phyloP scores from a whole-genome alignment of 2,329 filamentous ascomycete genomes.

The Curvularia eragrostidis region DNA sequence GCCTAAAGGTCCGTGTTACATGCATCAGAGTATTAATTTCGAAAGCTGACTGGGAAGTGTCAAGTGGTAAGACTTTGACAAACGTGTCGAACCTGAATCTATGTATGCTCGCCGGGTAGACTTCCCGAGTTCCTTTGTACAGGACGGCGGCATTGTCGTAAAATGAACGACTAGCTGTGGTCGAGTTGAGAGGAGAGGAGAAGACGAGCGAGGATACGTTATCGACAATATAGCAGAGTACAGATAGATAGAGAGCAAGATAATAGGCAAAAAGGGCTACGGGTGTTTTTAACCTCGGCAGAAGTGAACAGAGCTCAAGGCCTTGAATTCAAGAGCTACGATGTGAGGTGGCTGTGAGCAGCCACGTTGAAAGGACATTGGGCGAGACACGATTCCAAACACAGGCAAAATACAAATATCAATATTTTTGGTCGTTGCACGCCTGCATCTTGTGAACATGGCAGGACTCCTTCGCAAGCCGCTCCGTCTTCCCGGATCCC shows the following conservation, averaged over 20 bases:
- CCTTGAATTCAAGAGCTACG: neutral
- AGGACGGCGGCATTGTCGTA: neutral
- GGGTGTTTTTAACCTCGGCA: slow-evolving; percentile 10
- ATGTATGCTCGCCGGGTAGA: neutral
- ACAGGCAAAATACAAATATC: neutral
- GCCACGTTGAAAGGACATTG: too few species aligned
- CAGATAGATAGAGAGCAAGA: neutral
- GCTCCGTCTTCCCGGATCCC: slow-evolving; percentile 14
- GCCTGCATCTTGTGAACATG: neutral
- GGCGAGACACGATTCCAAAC: neutral
- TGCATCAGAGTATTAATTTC: neutral
- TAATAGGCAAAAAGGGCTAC: neutral
- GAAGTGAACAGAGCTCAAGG: neutral
- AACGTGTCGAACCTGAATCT: neutral
- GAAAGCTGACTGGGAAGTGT: neutral
- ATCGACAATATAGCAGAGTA: neutral
- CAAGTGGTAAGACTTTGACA: neutral
- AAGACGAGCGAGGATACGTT: neutral
- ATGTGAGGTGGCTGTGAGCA: neutral
- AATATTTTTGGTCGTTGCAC: neutral
- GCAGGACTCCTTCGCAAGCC: slow-evolving; percentile 12
- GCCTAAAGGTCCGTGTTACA: neutral
- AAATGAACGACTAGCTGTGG: neutral
- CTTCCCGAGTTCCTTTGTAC: neutral
- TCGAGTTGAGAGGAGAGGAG: neutral